Conservation (phyloP, 2,329 filamentous ascomycete genomes). For the Ilyonectria destructans region DNA sequence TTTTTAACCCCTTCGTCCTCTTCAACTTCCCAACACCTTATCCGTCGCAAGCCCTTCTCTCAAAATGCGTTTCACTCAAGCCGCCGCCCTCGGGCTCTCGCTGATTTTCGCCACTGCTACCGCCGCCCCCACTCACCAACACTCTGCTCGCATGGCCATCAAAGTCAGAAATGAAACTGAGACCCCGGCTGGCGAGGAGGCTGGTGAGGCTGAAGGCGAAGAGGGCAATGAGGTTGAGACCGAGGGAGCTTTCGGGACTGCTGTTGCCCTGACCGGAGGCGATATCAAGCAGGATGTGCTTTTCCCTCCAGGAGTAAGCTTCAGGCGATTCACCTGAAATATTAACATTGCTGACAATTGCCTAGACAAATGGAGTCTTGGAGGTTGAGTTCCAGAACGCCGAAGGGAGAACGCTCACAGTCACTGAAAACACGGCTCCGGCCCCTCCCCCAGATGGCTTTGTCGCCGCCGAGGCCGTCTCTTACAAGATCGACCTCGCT, state of each 20-base stretch:
- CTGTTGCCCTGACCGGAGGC: slow-evolving; percentile 52
- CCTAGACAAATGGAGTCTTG: slow-evolving; percentile 52
- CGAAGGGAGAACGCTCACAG: slow-evolving; percentile 55
- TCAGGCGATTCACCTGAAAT: not conserved
- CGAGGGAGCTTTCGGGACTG: slow-evolving; percentile 49
- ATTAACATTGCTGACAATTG: not conserved
- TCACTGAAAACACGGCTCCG: slow-evolving; percentile 54
- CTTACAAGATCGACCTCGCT: slow-evolving; percentile 54
- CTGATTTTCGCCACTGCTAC: not conserved
- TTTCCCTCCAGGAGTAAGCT: slow-evolving; percentile 55
- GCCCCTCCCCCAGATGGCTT: slow-evolving; percentile 56
- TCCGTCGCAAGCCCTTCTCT: not conserved
- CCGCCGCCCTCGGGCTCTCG: not conserved
- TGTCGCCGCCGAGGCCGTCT: slow-evolving; percentile 55
- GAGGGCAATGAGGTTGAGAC: slow-evolving; percentile 52
- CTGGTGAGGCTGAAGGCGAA: slow-evolving; percentile 31
- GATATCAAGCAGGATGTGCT: slow-evolving; percentile 50
- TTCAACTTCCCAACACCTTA: not conserved
- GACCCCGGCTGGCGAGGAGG: not conserved
- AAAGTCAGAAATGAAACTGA: not conserved
- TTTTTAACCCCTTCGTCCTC: not conserved
- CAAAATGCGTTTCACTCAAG: not conserved
- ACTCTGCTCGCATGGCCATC: not conserved
- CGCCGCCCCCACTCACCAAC: not conserved
- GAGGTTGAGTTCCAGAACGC: slow-evolving; percentile 60